A percentile compares a stretch with the other conserved stretches of the same genome.
Conservation (phyloP, 371 early-diverging fungal species). For the Mortierella sp. region DNA sequence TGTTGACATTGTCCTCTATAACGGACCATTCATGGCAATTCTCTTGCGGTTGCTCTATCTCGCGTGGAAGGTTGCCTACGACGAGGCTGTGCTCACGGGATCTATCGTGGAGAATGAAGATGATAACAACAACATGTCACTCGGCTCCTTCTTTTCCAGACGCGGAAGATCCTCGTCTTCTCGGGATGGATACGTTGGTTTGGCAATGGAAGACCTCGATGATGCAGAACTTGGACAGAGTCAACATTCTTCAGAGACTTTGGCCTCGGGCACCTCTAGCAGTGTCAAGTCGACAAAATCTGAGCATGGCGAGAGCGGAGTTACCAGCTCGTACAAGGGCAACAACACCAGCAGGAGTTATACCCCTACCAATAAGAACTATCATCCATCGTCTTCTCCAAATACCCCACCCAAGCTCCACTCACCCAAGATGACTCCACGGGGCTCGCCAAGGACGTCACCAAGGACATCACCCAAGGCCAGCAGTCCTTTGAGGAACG, state of each 20-base stretch:
- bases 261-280: neutral
- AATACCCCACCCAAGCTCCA: constrained; percentile 17
- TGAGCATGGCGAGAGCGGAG: neutral
- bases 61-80: constrained; percentile 53
- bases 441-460: constrained; percentile 17
- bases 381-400: constrained; percentile 10
- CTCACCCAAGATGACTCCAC: constrained; percentile 10
- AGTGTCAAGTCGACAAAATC: neutral
- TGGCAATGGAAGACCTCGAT: constrained; percentile 43
- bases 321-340: constrained; percentile 2
- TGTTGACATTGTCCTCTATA: constrained; percentile 49
- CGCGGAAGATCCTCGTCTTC: constrained; percentile 4
- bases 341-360: neutral
- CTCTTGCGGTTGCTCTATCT: constrained; percentile 42
- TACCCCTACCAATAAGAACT: constrained; percentile 10
- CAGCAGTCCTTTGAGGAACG: constrained; percentile 43
- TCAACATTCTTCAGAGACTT: constrained; percentile 5
- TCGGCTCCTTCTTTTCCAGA: constrained; percentile 24
- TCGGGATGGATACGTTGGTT: constrained; percentile 34
- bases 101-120: constrained; percentile 39
- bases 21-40: constrained; percentile 42
- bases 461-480: constrained; percentile 42
- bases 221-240: constrained; percentile 44
- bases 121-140: neutral
- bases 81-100: constrained; percentile 52